Base-by-base conservation (phyloP, 192 early-diverging fungal genomes). In the Backusella parvicylindrica region DNA sequence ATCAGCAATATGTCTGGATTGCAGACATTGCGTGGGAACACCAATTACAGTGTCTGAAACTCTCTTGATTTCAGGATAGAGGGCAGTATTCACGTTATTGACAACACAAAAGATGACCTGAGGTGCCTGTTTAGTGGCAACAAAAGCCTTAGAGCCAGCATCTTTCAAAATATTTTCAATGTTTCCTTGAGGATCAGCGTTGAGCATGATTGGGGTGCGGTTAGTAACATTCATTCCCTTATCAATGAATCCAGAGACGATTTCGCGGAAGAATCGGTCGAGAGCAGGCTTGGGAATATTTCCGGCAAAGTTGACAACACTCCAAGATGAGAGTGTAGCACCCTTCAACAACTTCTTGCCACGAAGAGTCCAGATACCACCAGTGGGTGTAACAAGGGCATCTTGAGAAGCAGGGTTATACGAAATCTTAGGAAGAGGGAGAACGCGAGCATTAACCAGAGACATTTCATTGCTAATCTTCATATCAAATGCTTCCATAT, bases 11-110 rank as follows among this genome's bases (percentile, higher is more conserved):
- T 96, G 90, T 79, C 89, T 94, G 18, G 89, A 85, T 74, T 94
- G 95, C 72, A 98, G 89, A 81, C 97, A 98, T 84, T 98, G 97
- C 32, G 95, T 95, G 0, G 93, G 89, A 37, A 97, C 81, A 30
- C 96, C 96, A 72, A 97, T 88, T 23, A 94, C 91, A 0, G 95
- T 96, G 78, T 98, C 95, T 35, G 89, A 89, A 28, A 95, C 88
- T 32, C 95, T 89, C 86, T 98, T 98, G 81, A 96, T 91, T 63
- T 85, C 91, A 35, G 90, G 90, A 82, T 98, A 98, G 7, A 95
- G 75, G 15, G 89, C 88, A 66, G 92, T 87, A 71, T 89, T 92
- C 37, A 92, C 95, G 79, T 89, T 91, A 35, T 92, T 92, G 67
- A 98, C 79, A 63, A 98, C 80, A 74, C 95, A 94, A 7, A 97